Base-by-base conservation (phyloP, 1,139 yeast genomes). In the Sugiyamaella novakii region DNA sequence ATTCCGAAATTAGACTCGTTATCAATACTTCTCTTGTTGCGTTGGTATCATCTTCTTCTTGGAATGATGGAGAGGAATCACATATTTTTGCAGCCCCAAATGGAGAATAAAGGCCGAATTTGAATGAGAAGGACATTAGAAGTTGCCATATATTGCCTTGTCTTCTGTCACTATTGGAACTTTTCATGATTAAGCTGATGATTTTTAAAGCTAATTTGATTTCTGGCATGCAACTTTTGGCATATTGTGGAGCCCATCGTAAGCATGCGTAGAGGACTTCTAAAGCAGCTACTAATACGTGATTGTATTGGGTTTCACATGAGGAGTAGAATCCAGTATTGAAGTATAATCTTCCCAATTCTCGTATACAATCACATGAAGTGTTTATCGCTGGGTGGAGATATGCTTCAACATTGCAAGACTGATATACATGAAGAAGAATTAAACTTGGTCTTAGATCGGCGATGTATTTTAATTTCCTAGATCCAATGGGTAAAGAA, bases 251-350 rank as follows among this genome's bases (percentile, higher is more conserved):
- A 5, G 51, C 51, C 36, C 45, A 47, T 35, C 41, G 43, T 10
- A 59, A 47, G 4, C 59, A 61, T 7, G 58, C 48, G 30, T 57
- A 56, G 14, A 59, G 44, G 3, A 59, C 61, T 24, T 60, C 60
- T 22, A 59, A 46, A 5, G 62, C 58, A 2, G 61, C 46, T 15
- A 59, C 56, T 30, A 59, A 44, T 36, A 58, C 60, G 36, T 59
- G 59, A 45, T 58, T 58, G 46, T 59, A 59, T 30, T 59, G 63
- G 10, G 59, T 52, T 41, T 54, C 59, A 30, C 61, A 59, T 5
- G 53, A 47, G 7, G 49, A 24, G 48, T 59, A 59, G 12, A 54
- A 42, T 8, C 43, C 55, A 7, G 60, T 51, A 31, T 58, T 50
- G 45, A 53, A 53, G 28, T 55, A 57, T 2, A 59, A 48, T 10